Evolutionary conservation across 2,329 filamentous ascomycete genomes (phyloP), one percentile per base, ranked within the genome.

Genomic region (Fusarium odoratissimum): DNA sequence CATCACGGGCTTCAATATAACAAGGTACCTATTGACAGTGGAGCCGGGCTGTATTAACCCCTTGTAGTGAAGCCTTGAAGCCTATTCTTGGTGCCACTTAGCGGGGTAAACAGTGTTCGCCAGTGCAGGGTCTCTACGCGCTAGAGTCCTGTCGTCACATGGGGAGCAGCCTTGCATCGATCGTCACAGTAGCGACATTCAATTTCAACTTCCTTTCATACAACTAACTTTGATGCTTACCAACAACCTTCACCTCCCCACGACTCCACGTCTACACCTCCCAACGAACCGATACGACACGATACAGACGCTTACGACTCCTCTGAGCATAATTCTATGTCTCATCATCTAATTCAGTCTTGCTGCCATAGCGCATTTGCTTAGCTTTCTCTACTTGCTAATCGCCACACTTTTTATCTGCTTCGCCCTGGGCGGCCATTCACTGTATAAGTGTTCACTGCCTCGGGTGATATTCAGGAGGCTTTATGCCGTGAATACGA

Each of bases 61-160:
- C 68, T 59, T 73, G 58, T 46, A 54, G 12, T n/a, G 45, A 46
- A 51, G 62, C 58, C 60, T 60, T 66, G 60, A 59, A 44, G 49
- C 58, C 46, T 64, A 37, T 30, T 51, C 54, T 63, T 64, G 67
- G 68, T 55, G 68, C 60, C 14, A 55, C 46, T 49, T 60, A 60
- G 61, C 55, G 71, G 71, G 73, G 64, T 74, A 70, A 64, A 55
- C 60, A 67, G 64, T 40, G 37, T 60, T 60, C 41, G 42, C 61
- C 56, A 69, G 70, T 60, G 56, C 66, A 75, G 72, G 72, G 69
- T 67, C 56, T 45, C 35, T 44, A 19, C 30, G 42, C 63, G 61
- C 58, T 71, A 71, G 31, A 41, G 46, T 51, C 57, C 38, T 42
- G 58, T 73, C 61, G 71, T 73, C 71, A 73, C 71, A 73, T 73